Percentiles rank a stretch among this genome's conserved stretches.
These are phyloP conservation scores for Colletotrichum euphorbiae DNA, from an alignment of 2,329 filamentous ascomycete species.

Conservation along the genomic window DNA sequence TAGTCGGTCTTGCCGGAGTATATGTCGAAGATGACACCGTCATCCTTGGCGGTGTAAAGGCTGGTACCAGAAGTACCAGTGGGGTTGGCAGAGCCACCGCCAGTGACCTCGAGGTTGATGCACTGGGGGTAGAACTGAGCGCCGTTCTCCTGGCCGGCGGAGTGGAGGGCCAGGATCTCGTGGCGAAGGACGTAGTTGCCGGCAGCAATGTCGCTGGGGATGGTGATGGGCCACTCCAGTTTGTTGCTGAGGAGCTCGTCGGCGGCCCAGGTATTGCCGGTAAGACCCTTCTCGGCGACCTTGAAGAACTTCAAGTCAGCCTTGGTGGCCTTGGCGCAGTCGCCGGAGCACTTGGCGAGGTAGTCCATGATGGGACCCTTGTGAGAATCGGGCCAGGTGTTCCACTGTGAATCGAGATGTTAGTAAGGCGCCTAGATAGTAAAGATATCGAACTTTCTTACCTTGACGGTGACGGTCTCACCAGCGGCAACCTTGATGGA, in stretches of 20 bases:
- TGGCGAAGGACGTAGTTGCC: slow-evolving; percentile 68
- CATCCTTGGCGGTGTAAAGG: slow-evolving; percentile 50
- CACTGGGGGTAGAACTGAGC: slow-evolving; percentile 66
- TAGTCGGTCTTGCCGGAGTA: slow-evolving; percentile 44
- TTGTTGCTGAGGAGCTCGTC: slow-evolving; percentile 62
- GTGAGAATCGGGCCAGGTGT: slow-evolving; percentile 71
- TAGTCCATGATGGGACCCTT: slow-evolving; percentile 72
- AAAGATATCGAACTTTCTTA: background rate
- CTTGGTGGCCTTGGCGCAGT: slow-evolving; percentile 65
- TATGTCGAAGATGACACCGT: slow-evolving; percentile 52
- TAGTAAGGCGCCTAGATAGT: background rate
- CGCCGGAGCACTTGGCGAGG: slow-evolving; percentile 67
- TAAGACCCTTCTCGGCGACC: slow-evolving; percentile 66
- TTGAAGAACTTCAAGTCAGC: slow-evolving; percentile 68
- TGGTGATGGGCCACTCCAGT: slow-evolving; percentile 58
- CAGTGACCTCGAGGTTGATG: slow-evolving; percentile 60
- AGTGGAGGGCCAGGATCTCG: slow-evolving; percentile 67
- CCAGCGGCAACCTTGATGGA: slow-evolving; percentile 67
- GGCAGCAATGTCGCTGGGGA: slow-evolving; percentile 59
- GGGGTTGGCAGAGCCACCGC: slow-evolving; percentile 49
- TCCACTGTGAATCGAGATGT: slow-evolving; percentile 57
- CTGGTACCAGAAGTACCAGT: slow-evolving; percentile 48
- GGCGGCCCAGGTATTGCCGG: slow-evolving; percentile 65
- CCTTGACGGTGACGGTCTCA: slow-evolving; percentile 64
- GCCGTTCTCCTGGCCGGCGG: slow-evolving; percentile 53